Evolutionary conservation across 371 early-diverging fungal genomes (phyloP).

Genomic region (Dinochytrium kinnereticum): DNA sequence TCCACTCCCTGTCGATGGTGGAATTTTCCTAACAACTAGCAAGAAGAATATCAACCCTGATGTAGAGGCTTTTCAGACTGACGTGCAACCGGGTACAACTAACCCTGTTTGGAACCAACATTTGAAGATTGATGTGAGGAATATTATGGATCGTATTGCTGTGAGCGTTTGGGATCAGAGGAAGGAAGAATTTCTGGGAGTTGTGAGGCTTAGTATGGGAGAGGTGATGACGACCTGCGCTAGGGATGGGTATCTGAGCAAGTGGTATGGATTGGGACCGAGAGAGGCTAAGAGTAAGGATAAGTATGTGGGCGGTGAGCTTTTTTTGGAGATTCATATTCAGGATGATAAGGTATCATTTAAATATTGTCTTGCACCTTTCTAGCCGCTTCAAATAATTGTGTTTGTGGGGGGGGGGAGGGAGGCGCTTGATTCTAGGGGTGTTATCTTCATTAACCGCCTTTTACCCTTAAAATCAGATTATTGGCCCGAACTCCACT

Average conservation of each 20-base stretch:
- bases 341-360: constrained; percentile 8
- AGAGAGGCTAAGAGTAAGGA: constrained; percentile 45
- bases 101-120: constrained; percentile 52
- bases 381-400: neutral
- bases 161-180: constrained; percentile 50
- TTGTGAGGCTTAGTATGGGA: constrained; percentile 29
- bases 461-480: neutral
- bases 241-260: constrained; percentile 35
- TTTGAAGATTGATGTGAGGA: constrained; percentile 38
- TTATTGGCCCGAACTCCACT: neutral
- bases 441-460: no score
- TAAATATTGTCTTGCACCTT: no score
- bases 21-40: constrained; percentile 7
- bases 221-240: constrained; percentile 38
- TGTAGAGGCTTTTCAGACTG: constrained; percentile 41
- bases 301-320: constrained; percentile 52
- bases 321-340: constrained; percentile 38
- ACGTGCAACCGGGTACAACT: constrained; percentile 27
- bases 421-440: no score
- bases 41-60: constrained; percentile 7
- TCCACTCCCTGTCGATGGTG: constrained; percentile 24
- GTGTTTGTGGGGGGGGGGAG: neutral
- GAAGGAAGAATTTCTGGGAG: constrained; percentile 51
- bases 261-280: constrained; percentile 36
- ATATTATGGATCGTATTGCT: constrained; percentile 30